A percentile compares a stretch with the other conserved stretches of the same genome.
Conservation (phyloP, 495 filamentous ascomycete genomes). For the Bacidia gigantensis region DNA sequence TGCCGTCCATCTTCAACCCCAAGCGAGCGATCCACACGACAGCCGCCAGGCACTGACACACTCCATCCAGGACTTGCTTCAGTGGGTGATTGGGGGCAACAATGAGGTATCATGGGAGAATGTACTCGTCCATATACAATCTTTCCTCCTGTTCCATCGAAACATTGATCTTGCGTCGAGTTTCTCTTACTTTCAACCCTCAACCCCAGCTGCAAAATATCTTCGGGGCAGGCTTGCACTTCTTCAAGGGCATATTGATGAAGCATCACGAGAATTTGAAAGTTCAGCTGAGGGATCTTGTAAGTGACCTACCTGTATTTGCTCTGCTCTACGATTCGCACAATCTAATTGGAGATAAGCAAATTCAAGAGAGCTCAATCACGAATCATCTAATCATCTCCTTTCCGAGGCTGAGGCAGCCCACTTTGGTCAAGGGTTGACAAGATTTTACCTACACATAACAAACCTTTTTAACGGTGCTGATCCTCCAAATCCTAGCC, state of each 20-base stretch:
- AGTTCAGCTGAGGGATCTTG: background rate
- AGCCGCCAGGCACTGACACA: slow-evolving; percentile 36
- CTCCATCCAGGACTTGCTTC: slow-evolving; percentile 35
- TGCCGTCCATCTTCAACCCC: slow-evolving; percentile 33
- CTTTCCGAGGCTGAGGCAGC: slow-evolving; percentile 59
- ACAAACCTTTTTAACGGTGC: slow-evolving; percentile 60
- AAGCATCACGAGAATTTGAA: slow-evolving; percentile 64
- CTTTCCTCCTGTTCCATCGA: slow-evolving; percentile 52
- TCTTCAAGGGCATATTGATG: slow-evolving; percentile 52
- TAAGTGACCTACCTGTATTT: too few relatives aligned
- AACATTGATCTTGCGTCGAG: slow-evolving; percentile 62
- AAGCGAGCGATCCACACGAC: slow-evolving; percentile 26
- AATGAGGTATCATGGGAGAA: slow-evolving; percentile 32
- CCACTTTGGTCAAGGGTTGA: slow-evolving; percentile 59
- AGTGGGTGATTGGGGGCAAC: slow-evolving; percentile 33
- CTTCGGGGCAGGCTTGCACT: slow-evolving; percentile 72
- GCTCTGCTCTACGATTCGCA: too few relatives aligned
- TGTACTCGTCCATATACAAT: slow-evolving; percentile 47
- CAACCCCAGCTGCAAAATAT: slow-evolving; percentile 65
- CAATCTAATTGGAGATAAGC: too few relatives aligned
- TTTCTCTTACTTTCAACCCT: slow-evolving; percentile 53
- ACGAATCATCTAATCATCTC: slow-evolving; percentile 42
- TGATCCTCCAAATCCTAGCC: slow-evolving; percentile 50
- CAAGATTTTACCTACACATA: slow-evolving; percentile 79
- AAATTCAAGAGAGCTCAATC: background rate